These are phyloP conservation scores for Alternaria solani DNA, from an alignment of 2,329 filamentous ascomycete species.

Conservation along the genomic window DNA sequence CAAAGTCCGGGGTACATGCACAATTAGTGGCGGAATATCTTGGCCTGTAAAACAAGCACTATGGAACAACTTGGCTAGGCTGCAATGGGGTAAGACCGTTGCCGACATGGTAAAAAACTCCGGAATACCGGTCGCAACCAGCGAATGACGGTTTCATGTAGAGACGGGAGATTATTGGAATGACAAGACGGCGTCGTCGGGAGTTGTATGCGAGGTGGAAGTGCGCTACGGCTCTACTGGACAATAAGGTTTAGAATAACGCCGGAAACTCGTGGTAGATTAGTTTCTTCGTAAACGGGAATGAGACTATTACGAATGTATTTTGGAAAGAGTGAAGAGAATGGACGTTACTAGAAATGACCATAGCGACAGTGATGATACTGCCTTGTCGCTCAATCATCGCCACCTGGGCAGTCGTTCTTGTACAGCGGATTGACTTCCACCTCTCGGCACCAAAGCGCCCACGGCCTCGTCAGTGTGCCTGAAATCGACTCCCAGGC, in stretches of 20 bases:
- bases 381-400: slow-evolving; percentile 29
- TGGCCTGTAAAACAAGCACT: slow-evolving; percentile 27
- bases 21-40: slow-evolving; percentile 41
- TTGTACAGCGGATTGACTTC: slow-evolving; percentile 50
- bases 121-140: neutral
- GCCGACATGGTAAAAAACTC: neutral
- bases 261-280: neutral
- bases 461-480: slow-evolving; percentile 52
- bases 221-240: neutral
- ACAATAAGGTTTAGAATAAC: neutral
- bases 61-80: slow-evolving; percentile 26
- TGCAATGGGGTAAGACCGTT: slow-evolving; percentile 2
- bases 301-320: neutral
- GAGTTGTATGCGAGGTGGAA: neutral
- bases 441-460: slow-evolving; percentile 55
- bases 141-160: neutral
- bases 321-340: neutral
- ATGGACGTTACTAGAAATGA: neutral
- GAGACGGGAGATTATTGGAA: neutral
- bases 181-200: neutral
- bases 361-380: neutral
- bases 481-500: slow-evolving; percentile 49
- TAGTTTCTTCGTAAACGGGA: neutral
- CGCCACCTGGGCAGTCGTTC: slow-evolving; percentile 49
- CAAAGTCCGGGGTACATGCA: slow-evolving; percentile 25